Evolutionary conservation across 306 rosid species (phyloP).

Genomic region (Cucurbita maxima): DNA sequence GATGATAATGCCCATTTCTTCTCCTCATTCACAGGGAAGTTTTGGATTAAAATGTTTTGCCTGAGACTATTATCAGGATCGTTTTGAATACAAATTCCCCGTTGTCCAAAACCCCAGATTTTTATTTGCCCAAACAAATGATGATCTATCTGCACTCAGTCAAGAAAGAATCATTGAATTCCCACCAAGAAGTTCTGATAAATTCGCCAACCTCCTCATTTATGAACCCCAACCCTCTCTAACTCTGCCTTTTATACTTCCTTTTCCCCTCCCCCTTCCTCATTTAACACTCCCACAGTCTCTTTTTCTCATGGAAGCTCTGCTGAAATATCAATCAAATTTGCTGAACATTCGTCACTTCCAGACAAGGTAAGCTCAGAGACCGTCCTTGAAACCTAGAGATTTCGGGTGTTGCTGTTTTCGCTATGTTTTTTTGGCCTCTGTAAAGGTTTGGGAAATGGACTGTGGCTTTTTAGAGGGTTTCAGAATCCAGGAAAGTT

Average conservation of each 20-base stretch:
- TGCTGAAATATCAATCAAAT: slow-evolving; percentile 1
- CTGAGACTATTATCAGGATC: not conserved
- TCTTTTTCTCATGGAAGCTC: not conserved
- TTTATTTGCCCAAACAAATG: not conserved
- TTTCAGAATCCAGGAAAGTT: slow-evolving; percentile 14
- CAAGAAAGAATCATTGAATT: slow-evolving; percentile 53
- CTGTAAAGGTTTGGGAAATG: slow-evolving; percentile 7
- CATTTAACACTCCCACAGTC: not conserved
- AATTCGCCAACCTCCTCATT: slow-evolving; percentile 48
- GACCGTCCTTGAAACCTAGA: slow-evolving; percentile 20
- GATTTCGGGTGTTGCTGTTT: not conserved
- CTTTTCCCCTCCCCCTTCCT: not conserved
- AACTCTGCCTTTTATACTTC: not conserved
- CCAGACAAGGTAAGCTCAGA: slow-evolving; percentile 37
- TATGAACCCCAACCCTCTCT: slow-evolving; percentile 29
- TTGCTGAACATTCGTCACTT: slow-evolving; percentile 15
- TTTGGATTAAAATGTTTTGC: not conserved
- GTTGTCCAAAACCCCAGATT: slow-evolving; percentile 2
- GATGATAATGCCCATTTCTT: not conserved
- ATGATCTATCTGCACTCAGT: slow-evolving; percentile 8
- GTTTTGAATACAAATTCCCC: not conserved
- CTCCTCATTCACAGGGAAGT: not conserved
- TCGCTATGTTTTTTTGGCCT: not conserved
- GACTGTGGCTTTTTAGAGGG: not conserved
- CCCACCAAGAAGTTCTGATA: slow-evolving; percentile 37